These are phyloP conservation scores for Crithidia fasciculata DNA, from an alignment of 208 protist species.

Conservation along the genomic window DNA sequence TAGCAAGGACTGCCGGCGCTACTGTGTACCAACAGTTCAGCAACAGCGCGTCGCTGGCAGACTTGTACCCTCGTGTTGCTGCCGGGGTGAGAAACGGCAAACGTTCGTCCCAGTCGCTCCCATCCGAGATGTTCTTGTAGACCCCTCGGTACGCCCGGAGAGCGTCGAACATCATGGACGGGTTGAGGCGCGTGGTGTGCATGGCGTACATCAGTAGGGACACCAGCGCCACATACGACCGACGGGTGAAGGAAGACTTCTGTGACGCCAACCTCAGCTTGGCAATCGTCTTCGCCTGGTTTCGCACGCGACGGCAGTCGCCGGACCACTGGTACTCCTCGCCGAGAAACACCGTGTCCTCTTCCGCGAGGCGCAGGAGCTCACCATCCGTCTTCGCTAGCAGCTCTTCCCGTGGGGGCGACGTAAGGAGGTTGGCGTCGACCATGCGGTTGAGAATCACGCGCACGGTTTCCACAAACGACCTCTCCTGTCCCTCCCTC, in stretches of 20 bases:
- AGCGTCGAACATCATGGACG: slow-evolving; percentile 9
- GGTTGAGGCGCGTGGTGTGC: slow-evolving; percentile 25
- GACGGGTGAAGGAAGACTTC: slow-evolving; percentile 4
- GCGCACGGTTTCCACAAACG: slow-evolving; percentile 23
- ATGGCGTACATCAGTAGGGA: slow-evolving; percentile 14
- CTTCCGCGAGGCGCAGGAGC: not conserved
- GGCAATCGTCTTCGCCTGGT: slow-evolving; percentile 39
- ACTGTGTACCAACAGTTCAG: not conserved
- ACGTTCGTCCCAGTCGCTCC: slow-evolving; percentile 7
- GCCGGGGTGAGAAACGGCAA: slow-evolving; percentile 9
- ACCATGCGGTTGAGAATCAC: slow-evolving; percentile 19
- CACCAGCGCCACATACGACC: not conserved
- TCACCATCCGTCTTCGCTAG: not conserved
- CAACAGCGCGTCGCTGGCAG: not conserved
- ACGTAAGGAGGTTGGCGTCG: slow-evolving; percentile 28
- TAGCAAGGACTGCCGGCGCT: not conserved
- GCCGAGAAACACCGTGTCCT: slow-evolving; percentile 31
- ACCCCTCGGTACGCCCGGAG: slow-evolving; percentile 15
- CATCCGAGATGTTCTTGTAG: not conserved
- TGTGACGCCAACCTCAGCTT: slow-evolving; percentile 27
- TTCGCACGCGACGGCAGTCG: slow-evolving; percentile 19
- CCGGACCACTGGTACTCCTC: slow-evolving; percentile 35
- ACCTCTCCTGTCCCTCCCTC: slow-evolving; percentile 27
- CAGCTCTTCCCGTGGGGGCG: slow-evolving; percentile 22
- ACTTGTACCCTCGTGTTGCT: not conserved